Conservation (phyloP, 495 filamentous ascomycete genomes). For the Penicillium odoratum region DNA sequence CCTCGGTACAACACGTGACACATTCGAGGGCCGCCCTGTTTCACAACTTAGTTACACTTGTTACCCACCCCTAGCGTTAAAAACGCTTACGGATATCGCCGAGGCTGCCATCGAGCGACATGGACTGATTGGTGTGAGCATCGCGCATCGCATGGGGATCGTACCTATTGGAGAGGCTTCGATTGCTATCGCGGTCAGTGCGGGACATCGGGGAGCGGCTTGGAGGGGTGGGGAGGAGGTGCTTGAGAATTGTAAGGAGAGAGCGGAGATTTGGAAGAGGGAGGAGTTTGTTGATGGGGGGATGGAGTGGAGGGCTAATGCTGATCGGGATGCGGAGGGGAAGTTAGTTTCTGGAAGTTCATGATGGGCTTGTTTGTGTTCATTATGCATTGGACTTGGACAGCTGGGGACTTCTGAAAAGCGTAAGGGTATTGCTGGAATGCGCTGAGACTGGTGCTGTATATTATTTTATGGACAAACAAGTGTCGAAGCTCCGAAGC, state of each 20-base stretch:
- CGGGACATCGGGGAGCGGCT: slow-evolving; percentile 82
- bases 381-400: background rate
- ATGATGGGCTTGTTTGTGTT: background rate
- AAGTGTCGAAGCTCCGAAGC: no score
- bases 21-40: slow-evolving; percentile 74
- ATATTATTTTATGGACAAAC: background rate
- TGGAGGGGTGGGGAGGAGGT: slow-evolving; percentile 90
- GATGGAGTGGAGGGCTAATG: slow-evolving; percentile 87
- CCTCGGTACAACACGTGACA: slow-evolving; percentile 83
- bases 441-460: background rate
- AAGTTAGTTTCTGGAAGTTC: slow-evolving; percentile 16
- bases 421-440: background rate
- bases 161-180: slow-evolving; percentile 90
- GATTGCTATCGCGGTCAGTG: slow-evolving; percentile 84
- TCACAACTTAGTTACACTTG: slow-evolving; percentile 75
- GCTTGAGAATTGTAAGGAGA: slow-evolving; percentile 80
- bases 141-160: slow-evolving; percentile 82
- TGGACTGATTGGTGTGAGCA: slow-evolving; percentile 65
- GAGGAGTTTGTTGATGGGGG: slow-evolving; percentile 86
- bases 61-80: slow-evolving; percentile 75
- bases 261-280: slow-evolving; percentile 92
- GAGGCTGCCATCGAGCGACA: slow-evolving; percentile 56
- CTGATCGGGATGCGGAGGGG: slow-evolving; percentile 65
- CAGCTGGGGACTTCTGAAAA: background rate
- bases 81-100: slow-evolving; percentile 72